Evolutionary conservation across 2,329 filamentous ascomycete genomes (phyloP).

Genomic region (Alternaria metachromatica): DNA sequence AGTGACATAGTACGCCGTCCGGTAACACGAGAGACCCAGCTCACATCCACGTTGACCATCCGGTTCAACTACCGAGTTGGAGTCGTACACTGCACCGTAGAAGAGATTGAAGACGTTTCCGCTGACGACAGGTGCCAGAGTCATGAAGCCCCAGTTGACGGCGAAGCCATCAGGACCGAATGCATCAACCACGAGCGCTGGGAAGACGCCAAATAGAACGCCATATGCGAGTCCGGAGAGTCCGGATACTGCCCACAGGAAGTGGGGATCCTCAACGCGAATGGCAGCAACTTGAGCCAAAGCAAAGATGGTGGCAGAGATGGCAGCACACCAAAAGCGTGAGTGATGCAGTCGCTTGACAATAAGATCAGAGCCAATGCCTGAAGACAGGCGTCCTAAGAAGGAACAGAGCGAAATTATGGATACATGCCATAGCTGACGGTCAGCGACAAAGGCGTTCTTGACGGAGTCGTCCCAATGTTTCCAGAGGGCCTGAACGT

Average conservation of each 20-base stretch:
- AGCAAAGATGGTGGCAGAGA: constrained; percentile 79
- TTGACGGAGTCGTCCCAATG: constrained; percentile 77
- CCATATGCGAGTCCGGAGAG: constrained; percentile 91
- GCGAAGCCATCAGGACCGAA: constrained; percentile 90
- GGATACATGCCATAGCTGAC: constrained; percentile 90
- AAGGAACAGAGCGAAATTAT: constrained; percentile 92
- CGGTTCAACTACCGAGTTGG: constrained; percentile 72
- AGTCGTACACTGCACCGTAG: constrained; percentile 84
- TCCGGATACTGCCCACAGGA: constrained; percentile 78
- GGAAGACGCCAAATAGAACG: constrained; percentile 91
- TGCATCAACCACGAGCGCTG: constrained; percentile 82
- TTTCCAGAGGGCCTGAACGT: constrained; percentile 86
- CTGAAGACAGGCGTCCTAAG: constrained; percentile 71
- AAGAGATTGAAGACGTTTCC: constrained; percentile 93
- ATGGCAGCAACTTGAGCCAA: constrained; percentile 79
- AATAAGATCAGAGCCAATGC: constrained; percentile 89
- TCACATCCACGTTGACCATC: constrained; percentile 76
- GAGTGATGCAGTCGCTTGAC: constrained; percentile 81
- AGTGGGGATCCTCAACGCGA: constrained; percentile 75
- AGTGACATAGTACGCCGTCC: constrained; percentile 79
- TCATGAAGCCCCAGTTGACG: constrained; percentile 98
- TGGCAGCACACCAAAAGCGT: constrained; percentile 88
- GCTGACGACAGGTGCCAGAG: constrained; percentile 82
- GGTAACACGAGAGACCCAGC: constrained; percentile 82
- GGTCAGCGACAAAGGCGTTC: constrained; percentile 76